Percentiles rank a stretch among this genome's conserved stretches.
These are phyloP conservation scores for Lentinula sp. DNA, from an alignment of 768 basidiomycete species.

Conservation along the genomic window DNA sequence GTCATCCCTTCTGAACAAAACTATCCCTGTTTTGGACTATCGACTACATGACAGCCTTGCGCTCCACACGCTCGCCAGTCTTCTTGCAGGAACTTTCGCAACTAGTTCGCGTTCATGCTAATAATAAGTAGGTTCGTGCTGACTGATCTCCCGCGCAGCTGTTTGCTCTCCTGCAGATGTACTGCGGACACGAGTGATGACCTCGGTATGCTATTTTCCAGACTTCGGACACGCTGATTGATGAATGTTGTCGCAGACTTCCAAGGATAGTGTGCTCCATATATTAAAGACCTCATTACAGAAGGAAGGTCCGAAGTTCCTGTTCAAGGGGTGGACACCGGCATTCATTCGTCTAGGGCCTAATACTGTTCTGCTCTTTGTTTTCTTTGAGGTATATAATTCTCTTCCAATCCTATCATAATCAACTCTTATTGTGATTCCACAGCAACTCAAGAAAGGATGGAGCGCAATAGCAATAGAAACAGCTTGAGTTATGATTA, in stretches of 20 bases:
- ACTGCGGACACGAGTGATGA: conserved; percentile 71
- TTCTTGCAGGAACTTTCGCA: conserved; percentile 67
- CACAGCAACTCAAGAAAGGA: conserved; percentile 64
- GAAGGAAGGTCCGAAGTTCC: conserved; percentile 69
- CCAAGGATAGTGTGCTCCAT: conserved; percentile 38
- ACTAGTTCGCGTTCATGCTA: conserved; percentile 48
- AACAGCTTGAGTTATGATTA: neutral
- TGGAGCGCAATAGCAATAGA: conserved; percentile 31
- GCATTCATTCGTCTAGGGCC: conserved; percentile 81
- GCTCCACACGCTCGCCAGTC: conserved; percentile 64
- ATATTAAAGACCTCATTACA: conserved; percentile 55
- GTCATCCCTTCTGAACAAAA: conserved; percentile 41
- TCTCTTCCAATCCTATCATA: neutral
- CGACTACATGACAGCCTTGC: conserved; percentile 60
- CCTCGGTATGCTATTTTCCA: conserved; percentile 39
- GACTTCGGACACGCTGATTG: neutral
- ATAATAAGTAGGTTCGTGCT: neutral
- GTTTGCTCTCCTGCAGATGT: conserved; percentile 79
- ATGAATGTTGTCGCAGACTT: conserved; percentile 34
- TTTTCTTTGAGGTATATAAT: conserved; percentile 70
- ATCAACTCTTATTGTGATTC: neutral
- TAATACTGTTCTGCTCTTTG: conserved; percentile 79
- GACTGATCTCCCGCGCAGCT: conserved; percentile 34
- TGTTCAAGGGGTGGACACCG: conserved; percentile 89
- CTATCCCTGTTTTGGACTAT: conserved; percentile 50